phyloP scores from a whole-genome alignment of 495 filamentous ascomycete species.

The Talaromyces wortmannii region DNA sequence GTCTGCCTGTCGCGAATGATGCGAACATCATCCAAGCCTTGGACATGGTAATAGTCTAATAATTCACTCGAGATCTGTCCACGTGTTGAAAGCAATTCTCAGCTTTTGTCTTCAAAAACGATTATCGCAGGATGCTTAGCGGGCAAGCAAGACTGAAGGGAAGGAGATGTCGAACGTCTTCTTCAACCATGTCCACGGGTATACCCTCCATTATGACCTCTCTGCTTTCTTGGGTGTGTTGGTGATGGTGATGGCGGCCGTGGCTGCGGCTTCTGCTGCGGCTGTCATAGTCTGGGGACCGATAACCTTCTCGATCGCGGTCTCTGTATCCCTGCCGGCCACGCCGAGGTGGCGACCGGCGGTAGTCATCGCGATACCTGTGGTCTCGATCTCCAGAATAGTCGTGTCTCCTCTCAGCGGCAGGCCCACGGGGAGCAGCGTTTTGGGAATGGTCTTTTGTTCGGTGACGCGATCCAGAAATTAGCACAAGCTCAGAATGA shows the following conservation, averaged over 20 bases:
- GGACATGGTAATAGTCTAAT: slow-evolving; percentile 48
- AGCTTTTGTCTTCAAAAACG: slow-evolving; percentile 28
- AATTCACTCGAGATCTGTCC: slow-evolving; percentile 58
- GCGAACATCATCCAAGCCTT: slow-evolving; percentile 54
- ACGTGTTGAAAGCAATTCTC: slow-evolving; percentile 34
- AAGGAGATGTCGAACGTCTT: slow-evolving; percentile 52
- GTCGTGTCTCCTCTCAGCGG: slow-evolving; percentile 27
- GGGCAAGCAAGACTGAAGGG: slow-evolving; percentile 11
- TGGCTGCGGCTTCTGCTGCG: slow-evolving; percentile 34
- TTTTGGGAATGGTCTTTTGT: slow-evolving; percentile 31
- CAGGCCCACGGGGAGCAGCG: slow-evolving; percentile 33
- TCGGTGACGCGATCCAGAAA: slow-evolving; percentile 5
- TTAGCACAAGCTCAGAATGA: slow-evolving; percentile 17
- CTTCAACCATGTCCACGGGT: slow-evolving; percentile 51
- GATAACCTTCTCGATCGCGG: slow-evolving; percentile 50
- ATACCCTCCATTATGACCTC: slow-evolving; percentile 60
- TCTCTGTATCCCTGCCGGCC: slow-evolving; percentile 40
- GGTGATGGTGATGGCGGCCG: slow-evolving; percentile 34
- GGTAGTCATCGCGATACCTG: slow-evolving; percentile 37
- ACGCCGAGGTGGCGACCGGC: slow-evolving; percentile 29
- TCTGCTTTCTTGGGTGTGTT: slow-evolving; percentile 45
- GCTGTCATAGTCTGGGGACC: slow-evolving; percentile 36
- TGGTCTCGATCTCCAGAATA: slow-evolving; percentile 26
- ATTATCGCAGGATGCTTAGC: not conserved
- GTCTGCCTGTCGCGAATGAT: slow-evolving; percentile 63